Conservation (phyloP, 495 filamentous ascomycete genomes). For the Haplographium delicatum region DNA sequence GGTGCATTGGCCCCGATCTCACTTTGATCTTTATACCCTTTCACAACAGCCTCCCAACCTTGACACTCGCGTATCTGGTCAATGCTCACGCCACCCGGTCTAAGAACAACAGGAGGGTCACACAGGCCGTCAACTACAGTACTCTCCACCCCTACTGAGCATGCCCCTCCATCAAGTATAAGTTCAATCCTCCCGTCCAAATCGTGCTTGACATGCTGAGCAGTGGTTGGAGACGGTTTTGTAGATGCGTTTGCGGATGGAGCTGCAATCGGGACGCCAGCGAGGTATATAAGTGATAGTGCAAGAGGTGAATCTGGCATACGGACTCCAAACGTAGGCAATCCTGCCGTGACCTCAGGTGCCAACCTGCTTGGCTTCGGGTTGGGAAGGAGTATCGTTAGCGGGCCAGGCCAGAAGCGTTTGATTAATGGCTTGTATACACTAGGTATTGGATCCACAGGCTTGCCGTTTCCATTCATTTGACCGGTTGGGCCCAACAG, state of each 20-base stretch:
- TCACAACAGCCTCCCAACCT: slow-evolving; percentile 73
- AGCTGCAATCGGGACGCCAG: slow-evolving; percentile 78
- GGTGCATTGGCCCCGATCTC: slow-evolving; percentile 54
- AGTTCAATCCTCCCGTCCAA: slow-evolving; percentile 77
- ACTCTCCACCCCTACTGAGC: slow-evolving; percentile 86
- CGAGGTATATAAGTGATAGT: slow-evolving; percentile 71
- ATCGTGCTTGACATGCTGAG: slow-evolving; percentile 83
- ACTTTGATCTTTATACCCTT: slow-evolving; percentile 67
- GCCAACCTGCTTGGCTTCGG: slow-evolving; percentile 65
- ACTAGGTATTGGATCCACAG: slow-evolving; percentile 52
- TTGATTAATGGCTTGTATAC: slow-evolving; percentile 80
- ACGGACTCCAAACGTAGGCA: slow-evolving; percentile 81
- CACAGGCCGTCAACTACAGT: slow-evolving; percentile 92
- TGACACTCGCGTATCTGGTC: slow-evolving; percentile 67
- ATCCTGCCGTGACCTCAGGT: slow-evolving; percentile 78
- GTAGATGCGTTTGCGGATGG: slow-evolving; percentile 94
- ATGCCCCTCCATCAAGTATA: slow-evolving; percentile 85
- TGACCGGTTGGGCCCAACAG: slow-evolving; percentile 20
- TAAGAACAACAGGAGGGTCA: slow-evolving; percentile 70
- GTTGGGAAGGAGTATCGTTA: slow-evolving; percentile 86
- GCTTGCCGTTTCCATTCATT: slow-evolving; percentile 27
- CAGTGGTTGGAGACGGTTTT: slow-evolving; percentile 83
- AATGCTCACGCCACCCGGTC: slow-evolving; percentile 87
- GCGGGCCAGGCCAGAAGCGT: slow-evolving; percentile 88
- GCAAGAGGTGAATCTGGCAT: slow-evolving; percentile 85